Conservation (phyloP, 768 basidiomycete genomes). For the Termitomyces sp. region DNA sequence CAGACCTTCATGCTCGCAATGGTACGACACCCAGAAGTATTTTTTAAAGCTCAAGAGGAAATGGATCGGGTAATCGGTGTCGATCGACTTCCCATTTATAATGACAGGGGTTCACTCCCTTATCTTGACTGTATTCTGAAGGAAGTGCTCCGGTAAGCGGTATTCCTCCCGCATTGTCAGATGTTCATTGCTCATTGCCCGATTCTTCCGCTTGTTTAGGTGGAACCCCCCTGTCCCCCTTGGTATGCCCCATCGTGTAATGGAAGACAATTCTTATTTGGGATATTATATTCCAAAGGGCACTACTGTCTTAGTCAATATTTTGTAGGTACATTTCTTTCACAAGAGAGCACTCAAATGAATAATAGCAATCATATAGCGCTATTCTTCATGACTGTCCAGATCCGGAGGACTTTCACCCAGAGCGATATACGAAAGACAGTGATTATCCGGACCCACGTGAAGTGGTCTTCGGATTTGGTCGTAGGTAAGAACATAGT, state of each 20-base stretch:
- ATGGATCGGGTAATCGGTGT: constrained; percentile 42
- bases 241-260: constrained; percentile 48
- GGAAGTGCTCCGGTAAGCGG: constrained; percentile 39
- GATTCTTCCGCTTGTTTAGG: constrained; percentile 20
- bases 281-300: constrained; percentile 42
- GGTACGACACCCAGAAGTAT: constrained; percentile 46
- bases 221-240: constrained; percentile 46
- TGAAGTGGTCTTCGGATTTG: constrained; percentile 53
- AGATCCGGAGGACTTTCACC: constrained; percentile 41
- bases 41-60: constrained; percentile 44
- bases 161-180: background rate
- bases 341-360: background rate
- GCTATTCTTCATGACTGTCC: constrained; percentile 39
- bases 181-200: background rate
- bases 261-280: constrained; percentile 46
- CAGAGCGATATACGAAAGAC: constrained; percentile 43
- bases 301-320: constrained; percentile 38
- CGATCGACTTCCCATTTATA: constrained; percentile 41
- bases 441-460: constrained; percentile 37
- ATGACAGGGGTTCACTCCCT: constrained; percentile 38
- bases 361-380: constrained; percentile 18
- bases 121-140: constrained; percentile 44
- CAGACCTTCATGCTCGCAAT: constrained; percentile 50
- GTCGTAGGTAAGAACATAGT: constrained; percentile 35
- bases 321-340: constrained; percentile 28